Evolutionary conservation across 2,329 filamentous ascomycete genomes (phyloP).

Genomic region (Aspergillus japonicus): DNA sequence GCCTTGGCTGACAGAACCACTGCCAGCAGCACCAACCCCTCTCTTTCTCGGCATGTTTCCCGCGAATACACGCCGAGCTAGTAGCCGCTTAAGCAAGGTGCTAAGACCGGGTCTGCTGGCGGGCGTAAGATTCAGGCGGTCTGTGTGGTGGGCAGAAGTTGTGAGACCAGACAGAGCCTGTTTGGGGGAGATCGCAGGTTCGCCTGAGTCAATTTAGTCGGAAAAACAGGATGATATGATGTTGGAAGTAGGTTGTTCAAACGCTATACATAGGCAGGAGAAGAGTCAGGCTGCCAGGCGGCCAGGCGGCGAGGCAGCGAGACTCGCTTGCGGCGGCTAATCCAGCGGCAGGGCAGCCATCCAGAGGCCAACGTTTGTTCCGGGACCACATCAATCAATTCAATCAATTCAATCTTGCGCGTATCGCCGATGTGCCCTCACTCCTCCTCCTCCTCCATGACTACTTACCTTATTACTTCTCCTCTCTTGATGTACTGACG

Average conservation of each 20-base stretch:
- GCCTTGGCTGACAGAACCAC: not conserved
- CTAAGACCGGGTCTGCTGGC: too few relatives aligned
- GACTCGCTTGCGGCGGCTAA: slow-evolving; percentile 43
- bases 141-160: not conserved
- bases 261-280: too few relatives aligned
- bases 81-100: not conserved
- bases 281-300: not conserved
- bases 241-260: not conserved
- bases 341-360: slow-evolving; percentile 39
- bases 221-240: not conserved
- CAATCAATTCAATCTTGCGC: slow-evolving; percentile 10
- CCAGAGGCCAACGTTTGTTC: slow-evolving; percentile 11
- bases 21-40: not conserved
- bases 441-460: not conserved
- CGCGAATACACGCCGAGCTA: not conserved
- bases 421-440: slow-evolving; percentile 10
- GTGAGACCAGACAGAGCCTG: not conserved
- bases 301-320: slow-evolving; percentile 17
- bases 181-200: not conserved
- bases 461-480: too few relatives aligned
- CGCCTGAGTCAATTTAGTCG: too few relatives aligned
- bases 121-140: not conserved
- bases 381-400: slow-evolving; percentile 33
- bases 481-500: not conserved
- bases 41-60: not conserved